These are phyloP conservation scores for Aquilaria malaccensis DNA, from an alignment of 345 rosid species.

Conservation along the genomic window DNA sequence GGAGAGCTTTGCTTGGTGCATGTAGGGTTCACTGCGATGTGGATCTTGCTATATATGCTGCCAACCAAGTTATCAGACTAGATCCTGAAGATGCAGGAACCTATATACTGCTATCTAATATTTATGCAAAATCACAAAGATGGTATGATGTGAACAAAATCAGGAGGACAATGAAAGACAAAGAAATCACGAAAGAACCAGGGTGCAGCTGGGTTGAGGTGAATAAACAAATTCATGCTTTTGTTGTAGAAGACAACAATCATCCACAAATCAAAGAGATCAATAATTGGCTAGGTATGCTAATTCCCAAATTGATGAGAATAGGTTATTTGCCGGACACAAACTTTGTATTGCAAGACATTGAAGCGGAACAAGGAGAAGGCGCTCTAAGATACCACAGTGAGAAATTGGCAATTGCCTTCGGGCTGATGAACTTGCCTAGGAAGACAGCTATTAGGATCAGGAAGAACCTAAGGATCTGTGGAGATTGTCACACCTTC, in stretches of 20 bases:
- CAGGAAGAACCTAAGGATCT: conserved; percentile 52
- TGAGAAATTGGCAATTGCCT: conserved; percentile 51
- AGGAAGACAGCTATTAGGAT: conserved; percentile 36
- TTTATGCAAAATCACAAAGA: conserved; percentile 45
- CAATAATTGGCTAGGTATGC: conserved; percentile 23
- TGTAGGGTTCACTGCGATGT: conserved; percentile 46
- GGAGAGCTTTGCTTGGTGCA: conserved; percentile 53
- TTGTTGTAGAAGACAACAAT: conserved; percentile 42
- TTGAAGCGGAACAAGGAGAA: conserved; percentile 54
- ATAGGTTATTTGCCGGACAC: conserved; percentile 51
- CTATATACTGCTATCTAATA: conserved; percentile 44
- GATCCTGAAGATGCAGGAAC: conserved; percentile 57
- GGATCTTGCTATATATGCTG: conserved; percentile 46
- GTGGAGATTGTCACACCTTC: conserved; percentile 52
- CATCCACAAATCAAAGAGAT: conserved; percentile 40
- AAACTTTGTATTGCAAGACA: conserved; percentile 45
- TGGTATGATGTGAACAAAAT: conserved; percentile 45
- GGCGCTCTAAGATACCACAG: conserved; percentile 46
- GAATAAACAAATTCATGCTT: conserved; percentile 47
- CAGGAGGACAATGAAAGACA: conserved; percentile 34
- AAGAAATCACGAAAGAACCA: conserved; percentile 42
- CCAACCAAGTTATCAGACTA: conserved; percentile 37
- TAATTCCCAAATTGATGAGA: conserved; percentile 27
- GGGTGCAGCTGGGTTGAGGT: conserved; percentile 72
- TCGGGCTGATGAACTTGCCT: conserved; percentile 33